Evolutionary conservation across 2,329 filamentous ascomycete species (phyloP).

Genomic region (Talaromyces sp.): DNA sequence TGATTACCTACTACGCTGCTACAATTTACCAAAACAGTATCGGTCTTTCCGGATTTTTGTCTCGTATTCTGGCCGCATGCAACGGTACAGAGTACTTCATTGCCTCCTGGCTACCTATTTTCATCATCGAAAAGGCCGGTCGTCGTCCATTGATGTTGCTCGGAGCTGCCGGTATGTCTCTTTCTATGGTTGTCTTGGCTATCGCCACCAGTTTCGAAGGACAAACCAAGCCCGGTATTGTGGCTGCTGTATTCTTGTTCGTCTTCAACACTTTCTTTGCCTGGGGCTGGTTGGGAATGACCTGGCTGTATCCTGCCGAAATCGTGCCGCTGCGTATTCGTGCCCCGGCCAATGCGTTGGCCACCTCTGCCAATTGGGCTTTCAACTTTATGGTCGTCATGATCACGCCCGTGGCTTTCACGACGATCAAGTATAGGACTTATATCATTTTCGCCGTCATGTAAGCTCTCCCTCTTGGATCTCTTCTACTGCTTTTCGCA

Average conservation of each 20-base stretch:
- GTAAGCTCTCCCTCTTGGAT: slow-evolving; percentile 29
- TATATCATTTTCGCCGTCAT: slow-evolving; percentile 57
- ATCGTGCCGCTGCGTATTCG: slow-evolving; percentile 47
- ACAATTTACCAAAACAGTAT: slow-evolving; percentile 43
- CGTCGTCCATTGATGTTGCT: slow-evolving; percentile 69
- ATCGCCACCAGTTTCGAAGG: slow-evolving; percentile 36
- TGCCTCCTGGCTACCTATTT: slow-evolving; percentile 49
- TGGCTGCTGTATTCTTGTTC: slow-evolving; percentile 55
- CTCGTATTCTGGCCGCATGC: slow-evolving; percentile 50
- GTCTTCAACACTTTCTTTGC: slow-evolving; percentile 62
- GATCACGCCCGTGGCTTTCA: slow-evolving; percentile 60
- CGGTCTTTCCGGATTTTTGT: slow-evolving; percentile 38
- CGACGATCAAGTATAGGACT: slow-evolving; percentile 53
- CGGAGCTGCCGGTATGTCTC: slow-evolving; percentile 60
- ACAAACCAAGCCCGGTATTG: slow-evolving; percentile 39
- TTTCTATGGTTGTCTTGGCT: slow-evolving; percentile 61
- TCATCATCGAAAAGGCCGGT: slow-evolving; percentile 49
- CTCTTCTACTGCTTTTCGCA: neutral
- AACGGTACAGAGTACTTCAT: slow-evolving; percentile 55
- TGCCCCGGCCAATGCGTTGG: slow-evolving; percentile 61
- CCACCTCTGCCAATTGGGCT: slow-evolving; percentile 59
- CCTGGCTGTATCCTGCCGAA: slow-evolving; percentile 61
- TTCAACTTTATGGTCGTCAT: slow-evolving; percentile 65
- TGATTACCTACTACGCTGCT: slow-evolving; percentile 46
- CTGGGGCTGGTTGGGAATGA: slow-evolving; percentile 58